Evolutionary conservation across 805 yeast species (phyloP).

Genomic region (Starmerella scarabaei): DNA sequence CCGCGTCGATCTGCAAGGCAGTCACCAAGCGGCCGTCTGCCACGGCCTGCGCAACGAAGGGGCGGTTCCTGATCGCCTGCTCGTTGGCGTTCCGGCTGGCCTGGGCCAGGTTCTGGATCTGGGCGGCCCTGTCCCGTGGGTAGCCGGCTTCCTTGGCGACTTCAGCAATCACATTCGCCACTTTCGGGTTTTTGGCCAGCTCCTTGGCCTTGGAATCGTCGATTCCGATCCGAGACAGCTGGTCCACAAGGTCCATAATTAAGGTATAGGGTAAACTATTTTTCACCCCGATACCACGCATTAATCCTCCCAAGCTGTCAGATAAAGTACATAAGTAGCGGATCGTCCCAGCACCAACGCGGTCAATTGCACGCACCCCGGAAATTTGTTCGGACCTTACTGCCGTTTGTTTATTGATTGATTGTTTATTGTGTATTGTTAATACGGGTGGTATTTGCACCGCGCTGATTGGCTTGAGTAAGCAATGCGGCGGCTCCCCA

Average conservation of each 20-base stretch:
- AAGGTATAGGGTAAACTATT: neutral
- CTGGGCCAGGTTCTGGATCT: slow-evolving; percentile 67
- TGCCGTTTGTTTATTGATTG: neutral
- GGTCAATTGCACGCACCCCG: too few species aligned
- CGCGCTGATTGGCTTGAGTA: neutral
- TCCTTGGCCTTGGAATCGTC: slow-evolving; percentile 48
- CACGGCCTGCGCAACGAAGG: slow-evolving; percentile 47
- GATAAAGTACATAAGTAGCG: too few species aligned
- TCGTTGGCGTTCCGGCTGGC: slow-evolving; percentile 40
- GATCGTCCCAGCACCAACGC: too few species aligned
- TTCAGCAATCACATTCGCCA: slow-evolving; percentile 52
- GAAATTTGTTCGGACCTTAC: too few species aligned
- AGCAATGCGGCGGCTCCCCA: neutral
- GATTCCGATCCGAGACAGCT: slow-evolving; percentile 19
- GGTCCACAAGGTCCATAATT: slow-evolving; percentile 9
- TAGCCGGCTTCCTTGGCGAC: slow-evolving; percentile 38
- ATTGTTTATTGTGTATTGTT: too few species aligned
- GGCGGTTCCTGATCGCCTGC: slow-evolving; percentile 32
- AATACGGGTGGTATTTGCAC: too few species aligned
- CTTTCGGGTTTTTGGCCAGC: slow-evolving; percentile 73
- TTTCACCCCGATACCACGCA: neutral
- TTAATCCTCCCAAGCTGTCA: too few species aligned
- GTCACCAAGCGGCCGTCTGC: slow-evolving; percentile 50
- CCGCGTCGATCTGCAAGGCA: slow-evolving; percentile 62
- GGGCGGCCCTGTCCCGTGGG: slow-evolving; percentile 43